Evolutionary conservation across 352 stramenopile species (phyloP), one percentile per base, ranked within the genome.

Genomic region (Pythium biforme): DNA sequence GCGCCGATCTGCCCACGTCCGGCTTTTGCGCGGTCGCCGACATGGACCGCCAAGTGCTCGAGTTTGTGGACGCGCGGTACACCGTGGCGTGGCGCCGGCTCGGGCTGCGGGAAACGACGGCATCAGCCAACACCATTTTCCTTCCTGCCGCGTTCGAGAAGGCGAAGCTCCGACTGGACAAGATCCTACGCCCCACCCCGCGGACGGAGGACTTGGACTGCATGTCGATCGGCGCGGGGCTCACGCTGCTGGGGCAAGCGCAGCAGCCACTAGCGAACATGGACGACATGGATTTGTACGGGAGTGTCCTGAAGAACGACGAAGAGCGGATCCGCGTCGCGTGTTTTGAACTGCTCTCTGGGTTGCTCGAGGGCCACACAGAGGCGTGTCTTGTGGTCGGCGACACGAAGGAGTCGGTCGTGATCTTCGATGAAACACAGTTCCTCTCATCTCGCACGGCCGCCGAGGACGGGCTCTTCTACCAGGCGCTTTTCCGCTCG

Each of bases 371-470:
- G 15, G 78, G 77, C 29, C 83, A 94, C 62, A 88, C 80, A 26
- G 84, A 83, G 65, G 80, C 83, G 15, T 90, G 83, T 26, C 72
- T 94, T 9, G 82, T 92, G 34, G 86, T 94, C 40, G 86, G 86
- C 41, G 86, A 94, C 65, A 90, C 83, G 43, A 90, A 87, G 41
- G 86, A 94, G 64, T 94, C 83, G 4, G 86, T 94, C 20, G 84
- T 94, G 39, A 94, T 94, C 53, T 94, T 94, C 49, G 86, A 94
- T 49, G 86, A 94, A 67, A 90, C 70, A 7, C 79, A 94, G 67
- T 94, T 94, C 55, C 73, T 92, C 27, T 73, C 83, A 19, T 83
- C 79, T 29, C 78, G 78, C 46, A 70, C 74, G 5, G 69, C 76
- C 0, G 11, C 51, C 0, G 73, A 86, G 50, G 86, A 92, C 45